These are phyloP conservation scores for Euphorbia tirucalli DNA, from an alignment of 345 rosid genomes.

Conservation along the genomic window DNA sequence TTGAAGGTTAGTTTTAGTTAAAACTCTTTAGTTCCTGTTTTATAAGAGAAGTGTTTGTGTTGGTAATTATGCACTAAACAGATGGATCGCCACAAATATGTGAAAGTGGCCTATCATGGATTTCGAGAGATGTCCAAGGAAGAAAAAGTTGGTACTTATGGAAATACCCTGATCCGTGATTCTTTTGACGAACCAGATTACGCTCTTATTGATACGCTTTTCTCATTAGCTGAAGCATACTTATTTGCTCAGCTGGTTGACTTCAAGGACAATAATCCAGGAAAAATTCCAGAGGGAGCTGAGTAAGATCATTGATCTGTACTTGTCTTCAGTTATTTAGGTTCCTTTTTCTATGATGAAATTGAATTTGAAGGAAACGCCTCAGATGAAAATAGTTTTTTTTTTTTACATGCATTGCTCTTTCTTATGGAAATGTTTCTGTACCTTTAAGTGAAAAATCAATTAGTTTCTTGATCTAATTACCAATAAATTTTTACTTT, in stretches of 20 bases:
- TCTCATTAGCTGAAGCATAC: conserved; percentile 94
- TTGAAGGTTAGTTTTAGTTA: conserved; percentile 52
- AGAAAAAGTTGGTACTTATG: conserved; percentile 81
- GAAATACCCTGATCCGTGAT: conserved; percentile 77
- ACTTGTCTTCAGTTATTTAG: neutral
- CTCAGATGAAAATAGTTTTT: too few species aligned
- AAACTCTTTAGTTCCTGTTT: neutral
- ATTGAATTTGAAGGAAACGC: neutral
- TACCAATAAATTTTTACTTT: neutral
- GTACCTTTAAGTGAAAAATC: neutral
- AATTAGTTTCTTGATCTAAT: neutral
- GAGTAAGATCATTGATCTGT: conserved; percentile 51
- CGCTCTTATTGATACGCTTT: conserved; percentile 94
- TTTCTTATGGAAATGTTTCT: neutral
- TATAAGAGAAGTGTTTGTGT: neutral
- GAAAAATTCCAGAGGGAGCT: conserved; percentile 47
- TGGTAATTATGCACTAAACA: conserved; percentile 29
- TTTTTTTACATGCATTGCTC: neutral
- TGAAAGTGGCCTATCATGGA: conserved; percentile 97
- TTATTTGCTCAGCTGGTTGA: conserved; percentile 96
- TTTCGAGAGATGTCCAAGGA: conserved; percentile 88
- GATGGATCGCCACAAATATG: conserved; percentile 99
- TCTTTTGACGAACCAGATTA: conserved; percentile 95
- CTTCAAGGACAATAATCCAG: conserved; percentile 78
- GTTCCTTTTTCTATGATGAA: neutral